Evolutionary conservation across 2,329 filamentous ascomycete species (phyloP).

Genomic region (Zalaria sp.): DNA sequence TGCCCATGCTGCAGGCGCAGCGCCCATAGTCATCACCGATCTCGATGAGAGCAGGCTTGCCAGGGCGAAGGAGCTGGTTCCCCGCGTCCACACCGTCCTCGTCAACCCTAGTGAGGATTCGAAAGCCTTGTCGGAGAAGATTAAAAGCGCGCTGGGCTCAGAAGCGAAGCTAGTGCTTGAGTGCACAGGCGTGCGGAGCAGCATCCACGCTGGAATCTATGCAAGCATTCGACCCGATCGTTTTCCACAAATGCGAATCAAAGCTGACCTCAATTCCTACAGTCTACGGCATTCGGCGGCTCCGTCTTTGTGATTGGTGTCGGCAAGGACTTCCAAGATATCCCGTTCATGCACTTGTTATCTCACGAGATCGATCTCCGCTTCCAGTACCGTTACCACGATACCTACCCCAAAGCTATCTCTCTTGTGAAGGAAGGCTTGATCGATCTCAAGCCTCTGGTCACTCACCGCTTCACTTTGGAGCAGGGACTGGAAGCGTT

Average conservation of each 20-base stretch:
- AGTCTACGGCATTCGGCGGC: too few species aligned
- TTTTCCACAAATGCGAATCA: too few species aligned
- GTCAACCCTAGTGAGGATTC: constrained; percentile 10
- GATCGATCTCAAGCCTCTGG: constrained; percentile 45
- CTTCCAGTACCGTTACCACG: constrained; percentile 57
- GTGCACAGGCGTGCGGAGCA: constrained; percentile 21
- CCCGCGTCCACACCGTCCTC: constrained; percentile 12
- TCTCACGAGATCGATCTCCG: constrained; percentile 46
- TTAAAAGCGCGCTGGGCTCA: constrained; percentile 12
- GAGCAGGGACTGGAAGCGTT: constrained; percentile 49
- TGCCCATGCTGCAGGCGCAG: constrained; percentile 51
- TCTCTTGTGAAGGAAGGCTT: constrained; percentile 44
- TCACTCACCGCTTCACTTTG: constrained; percentile 49
- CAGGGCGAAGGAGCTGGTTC: constrained; percentile 57
- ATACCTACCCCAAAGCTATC: constrained; percentile 56
- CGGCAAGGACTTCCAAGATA: constrained; percentile 18
- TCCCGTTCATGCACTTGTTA: constrained; percentile 25
- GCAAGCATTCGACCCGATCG: constrained; percentile 13
- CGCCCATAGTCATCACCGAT: constrained; percentile 70
- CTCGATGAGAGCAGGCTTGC: constrained; percentile 66
- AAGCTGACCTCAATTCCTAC: too few species aligned
- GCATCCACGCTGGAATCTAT: constrained; percentile 15
- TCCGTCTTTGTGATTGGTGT: constrained; percentile 22
- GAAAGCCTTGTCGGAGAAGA: constrained; percentile 12
- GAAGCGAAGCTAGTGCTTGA: constrained; percentile 16